Percentiles rank a stretch among this genome's conserved stretches.
phyloP scores from a whole-genome alignment of 805 yeast species.

The Vanderwaltozyma yarrowii region DNA sequence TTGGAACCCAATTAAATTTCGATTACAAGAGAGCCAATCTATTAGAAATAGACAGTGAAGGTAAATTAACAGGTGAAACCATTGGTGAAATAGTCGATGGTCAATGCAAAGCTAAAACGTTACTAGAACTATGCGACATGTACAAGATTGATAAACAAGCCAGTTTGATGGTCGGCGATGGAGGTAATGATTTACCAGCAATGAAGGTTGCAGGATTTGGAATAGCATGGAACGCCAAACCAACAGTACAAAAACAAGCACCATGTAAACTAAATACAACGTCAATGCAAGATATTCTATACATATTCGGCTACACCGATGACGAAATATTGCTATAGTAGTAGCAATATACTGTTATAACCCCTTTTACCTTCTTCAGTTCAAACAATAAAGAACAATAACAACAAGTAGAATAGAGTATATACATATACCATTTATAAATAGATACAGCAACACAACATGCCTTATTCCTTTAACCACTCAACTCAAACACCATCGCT shows the following conservation, averaged over 20 bases:
- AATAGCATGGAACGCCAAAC: slow-evolving; percentile 96
- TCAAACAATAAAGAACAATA: no score
- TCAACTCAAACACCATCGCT: no score
- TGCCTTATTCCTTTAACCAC: no score
- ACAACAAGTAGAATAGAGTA: no score
- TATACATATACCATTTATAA: no score
- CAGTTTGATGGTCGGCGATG: slow-evolving; percentile 89
- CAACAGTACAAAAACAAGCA: slow-evolving; percentile 75
- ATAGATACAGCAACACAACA: no score
- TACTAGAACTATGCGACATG: slow-evolving; percentile 48
- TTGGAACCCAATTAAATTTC: slow-evolving; percentile 54
- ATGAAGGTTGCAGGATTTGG: slow-evolving; percentile 91
- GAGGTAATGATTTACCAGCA: slow-evolving; percentile 91
- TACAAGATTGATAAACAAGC: slow-evolving; percentile 39
- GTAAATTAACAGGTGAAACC: slow-evolving; percentile 61
- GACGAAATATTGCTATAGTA: slow-evolving; percentile 4
- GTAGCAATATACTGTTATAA: no score
- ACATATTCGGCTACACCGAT: slow-evolving; percentile 67
- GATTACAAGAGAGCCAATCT: slow-evolving; percentile 88
- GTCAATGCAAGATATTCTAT: slow-evolving; percentile 65
- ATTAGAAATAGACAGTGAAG: slow-evolving; percentile 37
- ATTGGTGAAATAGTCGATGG: slow-evolving; percentile 83
- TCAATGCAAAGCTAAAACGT: slow-evolving; percentile 62
- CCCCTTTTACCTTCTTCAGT: no score
- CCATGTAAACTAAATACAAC: slow-evolving; percentile 71